A percentile compares a stretch with the other conserved stretches of the same genome.
Evolutionary conservation across 2,329 filamentous ascomycete genomes (phyloP).

Genomic region (Chaetomiaceae sp.): DNA sequence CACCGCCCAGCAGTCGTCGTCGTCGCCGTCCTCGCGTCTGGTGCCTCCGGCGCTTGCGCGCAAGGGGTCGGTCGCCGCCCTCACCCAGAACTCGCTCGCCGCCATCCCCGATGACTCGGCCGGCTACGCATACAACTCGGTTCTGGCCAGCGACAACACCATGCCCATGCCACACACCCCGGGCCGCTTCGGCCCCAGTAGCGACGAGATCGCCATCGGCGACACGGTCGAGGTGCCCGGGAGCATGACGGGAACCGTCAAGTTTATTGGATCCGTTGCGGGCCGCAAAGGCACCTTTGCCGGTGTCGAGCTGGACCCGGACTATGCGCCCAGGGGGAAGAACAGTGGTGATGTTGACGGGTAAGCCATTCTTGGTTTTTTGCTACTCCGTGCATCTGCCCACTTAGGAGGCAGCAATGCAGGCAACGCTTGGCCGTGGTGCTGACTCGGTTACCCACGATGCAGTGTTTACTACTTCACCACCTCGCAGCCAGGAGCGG

Average conservation of each 20-base stretch:
- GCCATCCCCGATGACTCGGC: conserved; percentile 63
- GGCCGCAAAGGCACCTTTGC: conserved; percentile 91
- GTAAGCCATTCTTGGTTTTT: conserved; percentile 45
- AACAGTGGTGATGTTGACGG: conserved; percentile 96
- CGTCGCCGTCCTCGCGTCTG: conserved; percentile 43
- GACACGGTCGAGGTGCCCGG: conserved; percentile 89
- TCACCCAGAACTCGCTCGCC: conserved; percentile 60
- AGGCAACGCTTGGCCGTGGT: conserved; percentile 20
- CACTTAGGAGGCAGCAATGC: not conserved
- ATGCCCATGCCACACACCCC: conserved; percentile 55
- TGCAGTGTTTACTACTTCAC: conserved; percentile 70
- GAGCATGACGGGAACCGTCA: conserved; percentile 84
- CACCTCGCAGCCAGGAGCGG: conserved; percentile 72
- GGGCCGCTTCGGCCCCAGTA: conserved; percentile 42
- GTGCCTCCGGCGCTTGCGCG: conserved; percentile 52
- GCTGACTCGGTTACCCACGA: conserved; percentile 18
- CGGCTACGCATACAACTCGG: conserved; percentile 57
- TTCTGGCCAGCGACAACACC: conserved; percentile 41
- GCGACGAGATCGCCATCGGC: conserved; percentile 63
- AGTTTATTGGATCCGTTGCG: conserved; percentile 79
- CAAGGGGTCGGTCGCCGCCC: conserved; percentile 67
- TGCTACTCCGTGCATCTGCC: not conserved
- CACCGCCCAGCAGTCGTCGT: conserved; percentile 10
- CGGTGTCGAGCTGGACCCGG: conserved; percentile 79
- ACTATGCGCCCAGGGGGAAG: conserved; percentile 81